phyloP scores from a whole-genome alignment of 176 grass and related monocot species.

The Phragmites australis region DNA sequence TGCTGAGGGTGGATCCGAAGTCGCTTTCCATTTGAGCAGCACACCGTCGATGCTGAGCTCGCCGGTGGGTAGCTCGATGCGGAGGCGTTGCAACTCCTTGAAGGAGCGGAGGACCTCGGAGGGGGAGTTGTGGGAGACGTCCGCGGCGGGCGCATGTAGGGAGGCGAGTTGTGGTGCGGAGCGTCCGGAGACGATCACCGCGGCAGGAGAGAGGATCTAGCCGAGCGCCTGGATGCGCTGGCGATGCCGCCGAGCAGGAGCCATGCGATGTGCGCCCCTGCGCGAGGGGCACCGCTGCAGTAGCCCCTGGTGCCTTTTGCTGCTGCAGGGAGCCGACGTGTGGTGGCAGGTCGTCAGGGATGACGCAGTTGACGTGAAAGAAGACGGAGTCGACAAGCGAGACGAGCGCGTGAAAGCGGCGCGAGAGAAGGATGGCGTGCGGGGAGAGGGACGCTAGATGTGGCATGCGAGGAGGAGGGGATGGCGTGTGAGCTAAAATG shows the following conservation, averaged over 20 bases:
- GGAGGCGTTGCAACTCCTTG: conserved; percentile 71
- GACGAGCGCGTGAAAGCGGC: conserved; percentile 75
- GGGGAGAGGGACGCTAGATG: too few species aligned
- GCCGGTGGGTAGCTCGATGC: conserved; percentile 77
- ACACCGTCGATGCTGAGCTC: conserved; percentile 86
- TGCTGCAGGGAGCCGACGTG: not conserved
- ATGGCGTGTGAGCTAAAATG: too few species aligned
- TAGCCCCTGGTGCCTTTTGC: not conserved
- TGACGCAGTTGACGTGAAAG: conserved; percentile 87
- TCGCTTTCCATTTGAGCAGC: conserved; percentile 90
- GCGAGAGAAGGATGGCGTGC: conserved; percentile 46
- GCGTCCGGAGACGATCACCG: conserved; percentile 34
- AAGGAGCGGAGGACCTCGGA: conserved; percentile 86
- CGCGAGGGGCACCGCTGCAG: not conserved
- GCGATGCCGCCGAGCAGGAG: conserved; percentile 65
- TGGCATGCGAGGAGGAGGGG: too few species aligned
- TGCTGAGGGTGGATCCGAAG: conserved; percentile 81
- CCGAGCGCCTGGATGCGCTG: conserved; percentile 74
- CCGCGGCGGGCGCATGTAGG: not conserved
- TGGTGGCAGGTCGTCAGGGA: conserved; percentile 56
- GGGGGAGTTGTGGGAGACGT: conserved; percentile 90
- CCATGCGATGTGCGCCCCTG: conserved; percentile 52
- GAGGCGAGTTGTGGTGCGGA: not conserved
- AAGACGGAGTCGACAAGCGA: conserved; percentile 83
- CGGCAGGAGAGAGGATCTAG: conserved; percentile 70